phyloP scores from a whole-genome alignment of 352 stramenopile species.

The Phytophthora vignae region DNA sequence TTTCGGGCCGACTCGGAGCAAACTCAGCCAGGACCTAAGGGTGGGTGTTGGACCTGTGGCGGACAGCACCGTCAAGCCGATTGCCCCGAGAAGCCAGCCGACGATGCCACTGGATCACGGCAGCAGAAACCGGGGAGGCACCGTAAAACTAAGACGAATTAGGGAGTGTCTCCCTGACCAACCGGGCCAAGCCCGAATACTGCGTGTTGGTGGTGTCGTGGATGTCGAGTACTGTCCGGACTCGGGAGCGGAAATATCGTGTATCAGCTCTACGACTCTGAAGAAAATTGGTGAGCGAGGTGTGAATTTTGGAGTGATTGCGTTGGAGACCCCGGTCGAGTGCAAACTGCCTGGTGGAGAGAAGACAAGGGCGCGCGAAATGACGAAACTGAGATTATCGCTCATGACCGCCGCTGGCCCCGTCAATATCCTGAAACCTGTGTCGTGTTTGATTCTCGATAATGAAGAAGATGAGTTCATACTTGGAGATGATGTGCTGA shows the following conservation, averaged over 20 bases:
- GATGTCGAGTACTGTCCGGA: constrained; percentile 22
- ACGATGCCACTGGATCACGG: background rate
- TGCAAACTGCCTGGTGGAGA: constrained; percentile 14
- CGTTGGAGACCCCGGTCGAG: constrained; percentile 6
- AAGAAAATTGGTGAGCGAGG: constrained; percentile 13
- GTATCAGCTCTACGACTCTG: constrained; percentile 27
- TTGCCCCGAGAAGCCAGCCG: background rate
- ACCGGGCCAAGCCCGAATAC: constrained; percentile 1
- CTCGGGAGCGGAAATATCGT: constrained; percentile 22
- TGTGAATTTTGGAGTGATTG: constrained; percentile 6
- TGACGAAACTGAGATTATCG: background rate
- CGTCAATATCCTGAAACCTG: constrained; percentile 19
- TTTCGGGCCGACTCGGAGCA: constrained; percentile 13
- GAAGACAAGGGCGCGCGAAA: constrained; percentile 1
- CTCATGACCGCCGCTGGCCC: background rate
- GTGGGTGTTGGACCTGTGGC: constrained; percentile 29
- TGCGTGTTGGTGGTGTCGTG: constrained; percentile 16
- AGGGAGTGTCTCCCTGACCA: constrained; percentile 11
- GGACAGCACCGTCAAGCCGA: constrained; percentile 23
- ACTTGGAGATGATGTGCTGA: constrained; percentile 26
- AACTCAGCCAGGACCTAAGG: constrained; percentile 5
- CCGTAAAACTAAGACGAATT: background rate
- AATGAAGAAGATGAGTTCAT: constrained; percentile 16
- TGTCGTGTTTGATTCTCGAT: constrained; percentile 16
- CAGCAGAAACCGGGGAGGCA: constrained; percentile 10